Percentiles rank a stretch among this genome's conserved stretches.
These are phyloP conservation scores for Anethum foeniculum DNA, from an alignment of 140 eudicot genomes.

Conservation along the genomic window DNA sequence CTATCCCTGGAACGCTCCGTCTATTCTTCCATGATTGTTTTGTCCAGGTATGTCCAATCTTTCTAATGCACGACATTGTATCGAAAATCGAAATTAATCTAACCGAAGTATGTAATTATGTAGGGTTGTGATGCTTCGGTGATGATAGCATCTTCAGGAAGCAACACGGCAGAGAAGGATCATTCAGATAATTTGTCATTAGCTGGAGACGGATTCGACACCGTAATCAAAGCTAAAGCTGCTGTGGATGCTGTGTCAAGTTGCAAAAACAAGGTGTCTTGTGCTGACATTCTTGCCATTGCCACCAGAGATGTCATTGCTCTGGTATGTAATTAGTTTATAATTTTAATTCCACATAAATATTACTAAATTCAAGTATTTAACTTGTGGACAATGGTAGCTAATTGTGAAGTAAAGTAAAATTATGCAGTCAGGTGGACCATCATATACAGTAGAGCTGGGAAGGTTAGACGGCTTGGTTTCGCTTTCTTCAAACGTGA, in stretches of 20 bases:
- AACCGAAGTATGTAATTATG: no score
- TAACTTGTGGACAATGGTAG: background rate
- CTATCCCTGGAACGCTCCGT: slow-evolving; percentile 73
- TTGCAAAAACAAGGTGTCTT: slow-evolving; percentile 68
- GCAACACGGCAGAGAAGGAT: slow-evolving; percentile 67
- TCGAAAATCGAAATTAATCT: background rate
- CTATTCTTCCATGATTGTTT: slow-evolving; percentile 92
- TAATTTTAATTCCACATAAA: background rate
- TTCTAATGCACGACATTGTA: no score
- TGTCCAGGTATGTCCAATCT: slow-evolving; percentile 42
- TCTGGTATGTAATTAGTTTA: slow-evolving; percentile 25
- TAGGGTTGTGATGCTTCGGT: slow-evolving; percentile 93
- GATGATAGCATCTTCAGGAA: slow-evolving; percentile 44
- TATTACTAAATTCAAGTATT: background rate
- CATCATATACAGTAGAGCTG: slow-evolving; percentile 59
- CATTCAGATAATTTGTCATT: slow-evolving; percentile 60
- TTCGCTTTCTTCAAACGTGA: slow-evolving; percentile 45
- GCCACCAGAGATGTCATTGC: slow-evolving; percentile 71
- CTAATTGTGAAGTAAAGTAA: background rate
- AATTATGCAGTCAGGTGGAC: slow-evolving; percentile 62
- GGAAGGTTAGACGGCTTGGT: slow-evolving; percentile 74
- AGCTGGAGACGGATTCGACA: slow-evolving; percentile 83
- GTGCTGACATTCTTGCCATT: slow-evolving; percentile 85
- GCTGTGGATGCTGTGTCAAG: slow-evolving; percentile 59
- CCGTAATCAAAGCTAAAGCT: slow-evolving; percentile 75